phyloP scores from a whole-genome alignment of 2,329 filamentous ascomycete species.

The Nakataea oryzae region DNA sequence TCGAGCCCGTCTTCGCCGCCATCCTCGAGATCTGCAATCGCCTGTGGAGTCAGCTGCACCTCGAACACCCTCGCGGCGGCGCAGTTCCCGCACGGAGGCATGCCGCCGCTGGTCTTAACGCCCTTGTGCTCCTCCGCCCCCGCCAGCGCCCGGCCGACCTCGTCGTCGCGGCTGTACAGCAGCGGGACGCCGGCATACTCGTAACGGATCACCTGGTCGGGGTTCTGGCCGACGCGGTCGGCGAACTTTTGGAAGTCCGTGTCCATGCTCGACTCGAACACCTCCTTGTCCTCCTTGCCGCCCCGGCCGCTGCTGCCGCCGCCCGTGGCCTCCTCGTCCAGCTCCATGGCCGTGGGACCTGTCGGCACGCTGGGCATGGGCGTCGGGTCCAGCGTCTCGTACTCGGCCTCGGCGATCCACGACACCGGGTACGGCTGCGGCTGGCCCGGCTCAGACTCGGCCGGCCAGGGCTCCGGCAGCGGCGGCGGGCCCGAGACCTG shows the following conservation, averaged over 20 bases:
- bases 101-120: slow-evolving; percentile 25
- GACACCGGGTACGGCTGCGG: slow-evolving; percentile 64
- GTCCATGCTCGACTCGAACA: slow-evolving; percentile 67
- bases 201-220: slow-evolving; percentile 73
- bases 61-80: slow-evolving; percentile 72
- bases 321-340: slow-evolving; percentile 26
- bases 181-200: slow-evolving; percentile 65
- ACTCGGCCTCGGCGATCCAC: slow-evolving; percentile 81
- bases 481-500: slow-evolving; percentile 22
- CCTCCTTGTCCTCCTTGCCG: slow-evolving; percentile 54
- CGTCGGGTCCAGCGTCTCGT: slow-evolving; percentile 66
- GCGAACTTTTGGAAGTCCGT: slow-evolving; percentile 72
- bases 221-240: slow-evolving; percentile 67
- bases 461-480: slow-evolving; percentile 66
- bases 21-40: slow-evolving; percentile 74
- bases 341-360: slow-evolving; percentile 37
- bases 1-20: slow-evolving; percentile 59
- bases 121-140: slow-evolving; percentile 15
- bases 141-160: slow-evolving; percentile 55
- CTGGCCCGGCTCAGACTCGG: slow-evolving; percentile 38
- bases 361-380: slow-evolving; percentile 36
- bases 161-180: slow-evolving; percentile 70
- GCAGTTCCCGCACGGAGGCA: slow-evolving; percentile 72
- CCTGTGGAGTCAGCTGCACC: slow-evolving; percentile 82
- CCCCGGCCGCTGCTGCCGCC: slow-evolving; percentile 16